Evolutionary conservation across 2,329 filamentous ascomycete genomes (phyloP).

Genomic region (Juglanconis oblonga): DNA sequence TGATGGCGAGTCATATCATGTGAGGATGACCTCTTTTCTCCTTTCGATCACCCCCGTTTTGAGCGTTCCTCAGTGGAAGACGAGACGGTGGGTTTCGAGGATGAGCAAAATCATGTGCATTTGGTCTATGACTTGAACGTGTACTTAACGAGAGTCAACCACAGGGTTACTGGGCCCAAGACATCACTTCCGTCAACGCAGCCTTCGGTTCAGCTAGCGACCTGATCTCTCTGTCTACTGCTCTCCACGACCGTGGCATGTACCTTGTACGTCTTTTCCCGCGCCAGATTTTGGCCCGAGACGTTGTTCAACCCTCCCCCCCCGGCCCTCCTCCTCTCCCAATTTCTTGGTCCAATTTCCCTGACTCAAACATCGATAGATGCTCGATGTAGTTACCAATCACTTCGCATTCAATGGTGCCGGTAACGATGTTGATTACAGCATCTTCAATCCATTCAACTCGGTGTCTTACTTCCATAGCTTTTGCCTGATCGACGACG

Average conservation of each 20-base stretch:
- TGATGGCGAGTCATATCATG: conserved; percentile 31
- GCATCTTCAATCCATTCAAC: conserved; percentile 52
- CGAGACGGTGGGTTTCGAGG: too few species aligned
- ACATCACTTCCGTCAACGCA: conserved; percentile 46
- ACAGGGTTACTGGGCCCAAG: conserved; percentile 52
- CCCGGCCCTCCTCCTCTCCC: neutral
- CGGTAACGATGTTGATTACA: conserved; percentile 49
- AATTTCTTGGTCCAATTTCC: neutral
- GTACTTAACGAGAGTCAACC: conserved; percentile 20
- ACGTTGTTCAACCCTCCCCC: neutral
- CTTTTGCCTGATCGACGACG: conserved; percentile 51
- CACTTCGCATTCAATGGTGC: conserved; percentile 52
- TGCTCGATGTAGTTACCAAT: conserved; percentile 60
- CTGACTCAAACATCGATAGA: conserved; percentile 41
- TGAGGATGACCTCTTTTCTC: neutral
- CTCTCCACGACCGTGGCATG: conserved; percentile 53
- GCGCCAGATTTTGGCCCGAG: neutral
- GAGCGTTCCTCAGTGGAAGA: neutral
- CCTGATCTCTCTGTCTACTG: conserved; percentile 45
- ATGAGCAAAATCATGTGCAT: neutral
- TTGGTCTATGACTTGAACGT: neutral
- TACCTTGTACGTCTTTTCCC: neutral
- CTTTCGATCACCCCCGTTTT: neutral
- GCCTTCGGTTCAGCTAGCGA: conserved; percentile 49
- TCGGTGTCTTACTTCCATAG: conserved; percentile 51